These are phyloP conservation scores for Gossypium lobatum DNA, from an alignment of 441 rosid genomes.

Conservation along the genomic window DNA sequence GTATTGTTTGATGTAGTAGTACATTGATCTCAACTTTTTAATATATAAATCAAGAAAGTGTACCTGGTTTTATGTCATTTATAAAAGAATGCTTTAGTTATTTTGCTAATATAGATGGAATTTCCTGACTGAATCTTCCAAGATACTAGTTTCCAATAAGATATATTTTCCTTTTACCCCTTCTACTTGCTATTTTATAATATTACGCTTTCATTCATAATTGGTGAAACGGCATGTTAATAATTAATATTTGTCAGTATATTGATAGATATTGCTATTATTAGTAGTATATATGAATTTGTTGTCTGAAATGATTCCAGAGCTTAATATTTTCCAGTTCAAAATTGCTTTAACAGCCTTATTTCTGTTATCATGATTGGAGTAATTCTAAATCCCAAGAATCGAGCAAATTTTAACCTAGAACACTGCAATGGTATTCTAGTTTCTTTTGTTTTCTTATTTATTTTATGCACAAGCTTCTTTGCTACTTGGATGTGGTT, in stretches of 20 bases:
- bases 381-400: not conserved
- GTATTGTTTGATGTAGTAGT: slow-evolving; percentile 29
- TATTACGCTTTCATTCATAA: not conserved
- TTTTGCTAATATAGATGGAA: not conserved
- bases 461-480: not conserved
- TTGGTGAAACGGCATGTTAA: not conserved
- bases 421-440: slow-evolving; percentile 7
- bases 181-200: not conserved
- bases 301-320: not conserved
- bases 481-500: not conserved
- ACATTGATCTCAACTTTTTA: not conserved
- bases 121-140: not conserved
- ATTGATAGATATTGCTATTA: not conserved
- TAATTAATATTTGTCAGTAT: not conserved
- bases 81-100: not conserved
- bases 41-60: not conserved
- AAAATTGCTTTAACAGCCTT: not conserved
- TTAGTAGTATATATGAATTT: not conserved
- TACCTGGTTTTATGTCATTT: not conserved
- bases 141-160: not conserved
- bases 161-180: not conserved
- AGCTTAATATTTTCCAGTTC: not conserved
- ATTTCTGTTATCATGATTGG: not conserved
- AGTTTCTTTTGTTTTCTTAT: not conserved
- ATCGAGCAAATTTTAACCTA: not conserved